Percentiles rank a stretch among this genome's conserved stretches.
Conservation (phyloP, 2,329 filamentous ascomycete species). For the Trichoderma asperellum region DNA sequence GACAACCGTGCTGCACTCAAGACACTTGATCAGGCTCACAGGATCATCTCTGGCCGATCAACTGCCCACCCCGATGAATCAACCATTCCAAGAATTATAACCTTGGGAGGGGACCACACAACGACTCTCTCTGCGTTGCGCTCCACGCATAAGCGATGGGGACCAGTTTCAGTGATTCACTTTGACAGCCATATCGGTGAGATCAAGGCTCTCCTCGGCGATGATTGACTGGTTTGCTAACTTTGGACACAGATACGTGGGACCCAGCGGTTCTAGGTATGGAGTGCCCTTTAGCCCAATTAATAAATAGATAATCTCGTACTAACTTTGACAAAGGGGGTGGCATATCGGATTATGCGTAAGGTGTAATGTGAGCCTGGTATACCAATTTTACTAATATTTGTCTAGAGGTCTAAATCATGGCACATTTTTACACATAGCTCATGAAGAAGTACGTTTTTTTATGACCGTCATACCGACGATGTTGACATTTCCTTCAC, state of each 20-base stretch:
- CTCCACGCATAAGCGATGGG: slow-evolving; percentile 62
- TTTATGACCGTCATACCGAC: background rate
- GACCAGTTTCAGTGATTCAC: slow-evolving; percentile 68
- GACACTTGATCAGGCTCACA: slow-evolving; percentile 34
- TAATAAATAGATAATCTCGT: background rate
- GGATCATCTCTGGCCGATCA: slow-evolving; percentile 28
- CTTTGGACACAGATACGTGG: slow-evolving; percentile 32
- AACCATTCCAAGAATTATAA: slow-evolving; percentile 51
- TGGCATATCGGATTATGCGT: slow-evolving; percentile 34
- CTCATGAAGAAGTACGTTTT: slow-evolving; percentile 33
- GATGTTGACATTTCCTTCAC: background rate
- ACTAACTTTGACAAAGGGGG: slow-evolving; percentile 27
- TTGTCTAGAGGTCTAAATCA: slow-evolving; percentile 33
- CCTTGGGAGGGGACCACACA: slow-evolving; percentile 72
- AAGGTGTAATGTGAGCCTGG: background rate
- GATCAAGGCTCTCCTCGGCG: background rate
- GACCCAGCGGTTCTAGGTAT: slow-evolving; percentile 33
- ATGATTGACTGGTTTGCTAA: background rate
- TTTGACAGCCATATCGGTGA: slow-evolving; percentile 63
- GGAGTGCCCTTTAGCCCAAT: background rate
- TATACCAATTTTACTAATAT: background rate
- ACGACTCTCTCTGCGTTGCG: slow-evolving; percentile 68
- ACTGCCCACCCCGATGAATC: slow-evolving; percentile 28
- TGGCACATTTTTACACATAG: slow-evolving; percentile 36
- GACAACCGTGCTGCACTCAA: slow-evolving; percentile 34